Conservation (phyloP, 208 protist genomes). For the Trypanosoma platydactyli region DNA sequence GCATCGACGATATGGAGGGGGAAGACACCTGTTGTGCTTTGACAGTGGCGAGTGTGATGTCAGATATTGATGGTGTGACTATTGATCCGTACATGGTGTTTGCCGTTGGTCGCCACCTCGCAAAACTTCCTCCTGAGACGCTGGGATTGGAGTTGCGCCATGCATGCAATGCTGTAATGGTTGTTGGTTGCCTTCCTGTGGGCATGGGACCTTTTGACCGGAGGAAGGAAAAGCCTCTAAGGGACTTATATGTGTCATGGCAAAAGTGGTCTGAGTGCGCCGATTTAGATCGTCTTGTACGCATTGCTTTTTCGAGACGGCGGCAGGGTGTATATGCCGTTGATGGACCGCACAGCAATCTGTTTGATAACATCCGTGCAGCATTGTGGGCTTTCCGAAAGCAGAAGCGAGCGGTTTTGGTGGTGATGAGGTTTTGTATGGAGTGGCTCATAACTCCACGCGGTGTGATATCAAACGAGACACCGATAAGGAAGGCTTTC, state of each 20-base stretch:
- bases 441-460: conserved; percentile 54
- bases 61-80: conserved; percentile 66
- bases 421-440: conserved; percentile 59
- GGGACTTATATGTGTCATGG: conserved; percentile 46
- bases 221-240: conserved; percentile 25
- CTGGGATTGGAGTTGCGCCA: conserved; percentile 69
- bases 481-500: conserved; percentile 38
- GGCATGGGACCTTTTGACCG: conserved; percentile 53
- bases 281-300: conserved; percentile 41
- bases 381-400: conserved; percentile 74
- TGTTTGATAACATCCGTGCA: conserved; percentile 78
- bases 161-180: conserved; percentile 61
- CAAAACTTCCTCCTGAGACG: conserved; percentile 30
- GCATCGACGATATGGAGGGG: conserved; percentile 43
- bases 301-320: conserved; percentile 57
- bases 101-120: conserved; percentile 61
- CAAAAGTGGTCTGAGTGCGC: conserved; percentile 36
- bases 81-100: conserved; percentile 89
- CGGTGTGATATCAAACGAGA: conserved; percentile 55
- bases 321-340: conserved; percentile 57
- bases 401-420: conserved; percentile 59
- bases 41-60: conserved; percentile 74
- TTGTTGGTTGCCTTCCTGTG: conserved; percentile 65
- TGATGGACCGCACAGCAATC: conserved; percentile 62
- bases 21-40: conserved; percentile 78